Base-by-base conservation (phyloP, 2,329 filamentous ascomycete genomes). In the Penicillium aurantiogriseum region DNA sequence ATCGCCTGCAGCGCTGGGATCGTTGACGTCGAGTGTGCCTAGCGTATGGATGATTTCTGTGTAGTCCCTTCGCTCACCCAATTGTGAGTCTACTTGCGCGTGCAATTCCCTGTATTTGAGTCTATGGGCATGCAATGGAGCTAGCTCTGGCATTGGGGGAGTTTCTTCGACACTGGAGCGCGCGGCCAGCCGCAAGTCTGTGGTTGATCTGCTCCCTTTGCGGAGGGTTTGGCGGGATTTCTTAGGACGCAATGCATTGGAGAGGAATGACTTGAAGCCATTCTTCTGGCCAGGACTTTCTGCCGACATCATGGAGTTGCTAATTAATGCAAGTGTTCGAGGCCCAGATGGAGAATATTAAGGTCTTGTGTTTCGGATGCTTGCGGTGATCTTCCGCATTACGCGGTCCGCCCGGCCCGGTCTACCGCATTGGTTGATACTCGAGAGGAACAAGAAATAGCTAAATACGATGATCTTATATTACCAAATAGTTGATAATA, bases 141-240 rank as follows among this genome's bases (percentile, higher is more conserved):
- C 68, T 6, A 75, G 46, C 15, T 67, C 54, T 25, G 70, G 70
- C 62, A 73, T 57, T 15, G 68, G 66, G 21, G 71, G 71, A 23
- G 64, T 59, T n/a, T 66, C 61, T 25, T 69, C 60, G 49, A 67
- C 53, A 58, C 64, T 68, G 54, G 68, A 50, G 48, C 50, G 60
- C 38, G 63, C 54, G 51, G 62, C 57, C 39, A 62, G 57, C 51
- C 64, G 67, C 40, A 73, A 64, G 57, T 69, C 67, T 42, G 69
- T 63, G 21, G 66, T 69, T 8, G 71, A 73, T 44, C 64, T 62
- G 58, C 61, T 70, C 56, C 59, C 64, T 58, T 73, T 74, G 46
- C 71, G 70, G 38, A 74, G 69, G 39, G 71, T 71, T 58, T 73
- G 71, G 35, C 71, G 71, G 38, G 71, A 74, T 63, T 72, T 74